Conservation (phyloP, 2,329 filamentous ascomycete genomes). For the Chaetoscypha palmicola region DNA sequence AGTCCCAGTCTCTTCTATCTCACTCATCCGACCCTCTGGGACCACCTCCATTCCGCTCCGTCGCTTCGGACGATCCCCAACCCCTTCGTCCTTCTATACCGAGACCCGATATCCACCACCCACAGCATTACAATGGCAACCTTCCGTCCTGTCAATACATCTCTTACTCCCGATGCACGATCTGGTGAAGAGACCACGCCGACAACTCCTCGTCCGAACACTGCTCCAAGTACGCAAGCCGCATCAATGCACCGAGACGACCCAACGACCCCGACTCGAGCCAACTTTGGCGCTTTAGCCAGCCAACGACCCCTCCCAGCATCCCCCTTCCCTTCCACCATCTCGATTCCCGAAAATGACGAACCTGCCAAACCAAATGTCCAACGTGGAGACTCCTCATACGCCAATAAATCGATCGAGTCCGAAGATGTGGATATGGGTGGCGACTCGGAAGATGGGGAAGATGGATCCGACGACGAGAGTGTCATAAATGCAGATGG, state of each 20-base stretch:
- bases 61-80: slow-evolving; percentile 16
- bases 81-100: slow-evolving; percentile 20
- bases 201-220: slow-evolving; percentile 42
- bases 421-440: slow-evolving; percentile 69
- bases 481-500: slow-evolving; percentile 57
- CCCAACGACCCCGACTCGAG: slow-evolving; percentile 58
- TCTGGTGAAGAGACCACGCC: slow-evolving; percentile 46
- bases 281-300: slow-evolving; percentile 41
- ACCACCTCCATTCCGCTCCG: slow-evolving; percentile 10
- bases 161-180: slow-evolving; percentile 37
- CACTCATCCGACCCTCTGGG: slow-evolving; percentile 11
- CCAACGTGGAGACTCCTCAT: slow-evolving; percentile 52
- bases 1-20: slow-evolving; percentile 15
- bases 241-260: slow-evolving; percentile 37
- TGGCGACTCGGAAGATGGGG: slow-evolving; percentile 58
- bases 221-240: slow-evolving; percentile 37
- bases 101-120: slow-evolving; percentile 3
- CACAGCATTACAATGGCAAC: slow-evolving; percentile 42
- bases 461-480: slow-evolving; percentile 54
- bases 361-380: slow-evolving; percentile 38
- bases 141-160: slow-evolving; percentile 55
- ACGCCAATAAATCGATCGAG: slow-evolving; percentile 52
- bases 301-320: slow-evolving; percentile 48
- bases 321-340: slow-evolving; percentile 43
- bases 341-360: slow-evolving; percentile 39